A percentile compares a stretch with the other conserved stretches of the same genome.
Evolutionary conservation across 2,329 filamentous ascomycete species (phyloP).

Genomic region (Cladosporium sphaerospermum): DNA sequence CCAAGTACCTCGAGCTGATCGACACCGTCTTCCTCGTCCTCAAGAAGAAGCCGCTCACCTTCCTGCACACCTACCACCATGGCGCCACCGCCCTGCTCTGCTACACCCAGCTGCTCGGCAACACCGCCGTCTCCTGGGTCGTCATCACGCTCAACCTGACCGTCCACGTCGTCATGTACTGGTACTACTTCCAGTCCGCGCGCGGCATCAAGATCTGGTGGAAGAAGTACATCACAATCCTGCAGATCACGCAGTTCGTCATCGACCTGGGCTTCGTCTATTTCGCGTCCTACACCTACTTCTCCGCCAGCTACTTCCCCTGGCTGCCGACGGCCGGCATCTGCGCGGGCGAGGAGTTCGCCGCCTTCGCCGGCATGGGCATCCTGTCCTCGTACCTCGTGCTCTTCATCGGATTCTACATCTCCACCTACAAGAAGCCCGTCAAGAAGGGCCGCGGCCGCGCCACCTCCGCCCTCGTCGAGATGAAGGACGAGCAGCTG

Average conservation of each 20-base stretch:
- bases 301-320: slow-evolving; percentile 82
- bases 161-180: slow-evolving; percentile 99
- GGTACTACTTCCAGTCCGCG: slow-evolving; percentile 99
- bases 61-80: slow-evolving; percentile 99
- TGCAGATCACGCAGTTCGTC: slow-evolving; percentile 95
- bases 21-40: slow-evolving; percentile 96
- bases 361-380: slow-evolving; percentile 83
- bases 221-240: slow-evolving; percentile 99
- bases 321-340: slow-evolving; percentile 76
- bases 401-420: slow-evolving; percentile 98
- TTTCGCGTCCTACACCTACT: slow-evolving; percentile 99
- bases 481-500: slow-evolving; percentile 69
- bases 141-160: slow-evolving; percentile 85
- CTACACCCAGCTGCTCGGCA: slow-evolving; percentile 50
- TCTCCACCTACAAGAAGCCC: slow-evolving; percentile 89
- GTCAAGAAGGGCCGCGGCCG: slow-evolving; percentile 66
- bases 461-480: slow-evolving; percentile 77
- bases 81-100: slow-evolving; percentile 69
- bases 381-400: slow-evolving; percentile 93
- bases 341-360: slow-evolving; percentile 95
- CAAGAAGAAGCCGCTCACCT: slow-evolving; percentile 99
- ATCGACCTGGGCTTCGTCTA: slow-evolving; percentile 98
- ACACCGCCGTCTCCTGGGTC: slow-evolving; percentile 92
- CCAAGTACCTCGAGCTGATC: slow-evolving; percentile 92
- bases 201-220: slow-evolving; percentile 96